A percentile compares a stretch with the other conserved stretches of the same genome.
Evolutionary conservation across 2,329 filamentous ascomycete species (phyloP).

Genomic region (Tolypocladium paradoxum): DNA sequence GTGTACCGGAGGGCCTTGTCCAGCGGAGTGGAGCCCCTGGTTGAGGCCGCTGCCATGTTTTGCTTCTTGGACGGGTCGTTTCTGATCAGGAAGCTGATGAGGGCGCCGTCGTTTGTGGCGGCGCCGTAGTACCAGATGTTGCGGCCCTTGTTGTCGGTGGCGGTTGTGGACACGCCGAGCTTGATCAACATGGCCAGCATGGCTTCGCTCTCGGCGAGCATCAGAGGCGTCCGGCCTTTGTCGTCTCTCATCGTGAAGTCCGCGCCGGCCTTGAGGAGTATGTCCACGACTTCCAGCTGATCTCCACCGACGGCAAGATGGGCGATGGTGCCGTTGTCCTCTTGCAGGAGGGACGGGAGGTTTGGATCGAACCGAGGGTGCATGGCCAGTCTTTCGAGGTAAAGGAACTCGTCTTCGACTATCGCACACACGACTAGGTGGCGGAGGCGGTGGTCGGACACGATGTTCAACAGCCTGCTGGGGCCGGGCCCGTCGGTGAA

Average conservation of each 20-base stretch:
- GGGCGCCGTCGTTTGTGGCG: slow-evolving; percentile 16
- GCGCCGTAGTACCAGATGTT: slow-evolving; percentile 28
- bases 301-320: slow-evolving; percentile 18
- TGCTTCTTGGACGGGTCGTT: slow-evolving; percentile 16
- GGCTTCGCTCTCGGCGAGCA: slow-evolving; percentile 17
- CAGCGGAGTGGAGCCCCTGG: slow-evolving; percentile 17
- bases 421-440: slow-evolving; percentile 13
- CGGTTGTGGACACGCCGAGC: slow-evolving; percentile 15
- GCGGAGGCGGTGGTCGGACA: slow-evolving; percentile 11
- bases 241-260: slow-evolving; percentile 16
- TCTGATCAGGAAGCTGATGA: slow-evolving; percentile 19
- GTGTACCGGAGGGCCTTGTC: slow-evolving; percentile 17
- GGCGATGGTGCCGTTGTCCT: slow-evolving; percentile 15
- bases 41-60: slow-evolving; percentile 14
- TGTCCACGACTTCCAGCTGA: slow-evolving; percentile 14
- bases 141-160: slow-evolving; percentile 17
- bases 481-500: slow-evolving; percentile 5
- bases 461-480: slow-evolving; percentile 1
- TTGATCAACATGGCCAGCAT: slow-evolving; percentile 17
- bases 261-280: slow-evolving; percentile 16
- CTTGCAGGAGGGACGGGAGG: slow-evolving; percentile 5
- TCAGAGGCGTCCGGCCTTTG: slow-evolving; percentile 22
- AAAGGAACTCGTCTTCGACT: slow-evolving; percentile 12
- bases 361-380: slow-evolving; percentile 22
- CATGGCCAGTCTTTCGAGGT: slow-evolving; percentile 15